Conservation (phyloP, 768 basidiomycete species). For the Rhizopogon vulgaris region DNA sequence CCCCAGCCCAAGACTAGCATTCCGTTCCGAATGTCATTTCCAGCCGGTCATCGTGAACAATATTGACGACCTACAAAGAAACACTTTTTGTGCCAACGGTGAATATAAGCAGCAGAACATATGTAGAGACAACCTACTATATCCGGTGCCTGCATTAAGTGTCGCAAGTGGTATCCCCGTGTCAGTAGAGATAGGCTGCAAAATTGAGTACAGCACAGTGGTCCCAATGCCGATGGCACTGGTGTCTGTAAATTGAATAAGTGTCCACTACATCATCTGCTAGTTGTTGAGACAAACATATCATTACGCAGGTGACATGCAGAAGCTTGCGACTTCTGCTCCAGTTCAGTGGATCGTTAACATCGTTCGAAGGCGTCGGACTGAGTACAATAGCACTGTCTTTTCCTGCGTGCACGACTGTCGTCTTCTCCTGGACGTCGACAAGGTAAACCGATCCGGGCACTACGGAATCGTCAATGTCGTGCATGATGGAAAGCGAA, state of each 20-base stretch:
- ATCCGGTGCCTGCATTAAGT: constrained; percentile 14
- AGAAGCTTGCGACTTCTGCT: constrained; percentile 9
- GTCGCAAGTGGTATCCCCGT: constrained; percentile 16
- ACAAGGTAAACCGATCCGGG: constrained; percentile 20
- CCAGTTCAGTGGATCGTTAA: constrained; percentile 20
- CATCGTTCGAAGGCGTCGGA: constrained; percentile 18
- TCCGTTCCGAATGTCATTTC: background rate
- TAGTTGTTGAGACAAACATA: constrained; percentile 9
- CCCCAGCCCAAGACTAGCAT: constrained; percentile 13
- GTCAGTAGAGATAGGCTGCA: constrained; percentile 13
- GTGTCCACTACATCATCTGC: background rate
- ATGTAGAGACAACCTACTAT: constrained; percentile 5
- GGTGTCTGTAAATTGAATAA: constrained; percentile 7
- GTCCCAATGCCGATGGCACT: constrained; percentile 13
- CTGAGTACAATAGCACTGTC: constrained; percentile 15
- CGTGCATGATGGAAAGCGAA: constrained; percentile 6
- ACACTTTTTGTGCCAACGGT: constrained; percentile 6
- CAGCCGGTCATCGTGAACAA: background rate
- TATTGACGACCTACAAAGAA: constrained; percentile 7
- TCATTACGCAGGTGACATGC: constrained; percentile 12
- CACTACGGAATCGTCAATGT: constrained; percentile 13
- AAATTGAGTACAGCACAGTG: constrained; percentile 12
- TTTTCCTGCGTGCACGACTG: constrained; percentile 8
- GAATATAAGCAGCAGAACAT: background rate
- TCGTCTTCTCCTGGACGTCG: constrained; percentile 13